phyloP scores from a whole-genome alignment of 495 filamentous ascomycete genomes.

The Penicillium cosmopolitanum region DNA sequence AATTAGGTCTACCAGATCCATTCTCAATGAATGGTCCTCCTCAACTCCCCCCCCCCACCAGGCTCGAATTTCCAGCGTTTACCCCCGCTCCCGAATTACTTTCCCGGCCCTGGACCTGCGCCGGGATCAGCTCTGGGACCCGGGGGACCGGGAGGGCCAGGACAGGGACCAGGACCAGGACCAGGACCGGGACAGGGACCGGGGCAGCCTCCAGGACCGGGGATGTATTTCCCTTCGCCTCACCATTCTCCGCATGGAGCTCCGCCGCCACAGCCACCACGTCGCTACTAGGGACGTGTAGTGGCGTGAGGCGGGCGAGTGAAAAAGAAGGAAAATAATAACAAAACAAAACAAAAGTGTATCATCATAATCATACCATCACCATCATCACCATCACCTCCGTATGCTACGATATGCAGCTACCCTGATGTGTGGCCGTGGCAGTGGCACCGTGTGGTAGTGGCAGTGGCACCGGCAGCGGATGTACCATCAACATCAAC shows the following conservation, averaged over 20 bases:
- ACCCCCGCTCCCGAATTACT: conserved; percentile 37
- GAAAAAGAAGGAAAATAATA: background rate
- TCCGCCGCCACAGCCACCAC: conserved; percentile 20
- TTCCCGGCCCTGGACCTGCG: conserved; percentile 22
- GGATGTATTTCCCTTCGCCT: conserved; percentile 27
- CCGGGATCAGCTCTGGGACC: background rate
- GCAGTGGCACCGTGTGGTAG: too few relatives aligned
- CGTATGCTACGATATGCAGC: too few relatives aligned
- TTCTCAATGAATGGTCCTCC: conserved; percentile 43
- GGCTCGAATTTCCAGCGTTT: conserved; percentile 45
- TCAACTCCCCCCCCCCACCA: conserved; percentile 44
- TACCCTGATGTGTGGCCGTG: too few relatives aligned
- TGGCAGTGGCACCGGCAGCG: background rate
- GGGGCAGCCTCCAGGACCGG: conserved; percentile 8
- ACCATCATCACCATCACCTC: too few relatives aligned
- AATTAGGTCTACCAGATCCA: conserved; percentile 41
- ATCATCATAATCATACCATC: too few relatives aligned
- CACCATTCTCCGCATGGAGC: conserved; percentile 12
- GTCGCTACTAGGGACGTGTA: conserved; percentile 17
- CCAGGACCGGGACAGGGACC: background rate
- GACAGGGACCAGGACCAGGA: conserved; percentile 8
- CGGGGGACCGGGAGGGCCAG: conserved; percentile 16
- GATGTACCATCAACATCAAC: background rate
- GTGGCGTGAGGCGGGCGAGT: too few relatives aligned
- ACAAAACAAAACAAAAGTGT: too few relatives aligned